A percentile compares a stretch with the other conserved stretches of the same genome.
Evolutionary conservation across 768 basidiomycete genomes (phyloP).

Genomic region (Amanita pseudoporphyria): DNA sequence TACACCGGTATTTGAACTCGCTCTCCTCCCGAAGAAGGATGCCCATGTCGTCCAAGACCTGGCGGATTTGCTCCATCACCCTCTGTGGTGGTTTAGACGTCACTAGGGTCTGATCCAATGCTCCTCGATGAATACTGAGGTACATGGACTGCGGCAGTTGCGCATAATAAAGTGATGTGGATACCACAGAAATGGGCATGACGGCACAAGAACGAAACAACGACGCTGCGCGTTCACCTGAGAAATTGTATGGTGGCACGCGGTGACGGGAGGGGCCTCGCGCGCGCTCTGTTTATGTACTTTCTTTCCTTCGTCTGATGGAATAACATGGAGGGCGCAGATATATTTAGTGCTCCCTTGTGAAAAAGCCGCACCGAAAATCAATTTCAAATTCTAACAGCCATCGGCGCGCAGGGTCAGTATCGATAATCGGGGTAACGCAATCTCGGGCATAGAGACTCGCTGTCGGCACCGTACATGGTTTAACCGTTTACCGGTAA

Average conservation of each 20-base stretch:
- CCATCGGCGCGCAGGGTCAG: neutral
- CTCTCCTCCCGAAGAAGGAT: slow-evolving; percentile 72
- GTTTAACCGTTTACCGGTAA: too few species aligned
- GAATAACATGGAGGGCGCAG: too few species aligned
- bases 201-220: neutral
- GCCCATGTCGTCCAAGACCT: slow-evolving; percentile 71
- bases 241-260: too few species aligned
- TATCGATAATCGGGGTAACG: too few species aligned
- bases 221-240: too few species aligned
- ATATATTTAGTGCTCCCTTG: neutral
- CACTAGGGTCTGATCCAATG: slow-evolving; percentile 79
- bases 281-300: too few species aligned
- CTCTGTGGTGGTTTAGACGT: slow-evolving; percentile 66
- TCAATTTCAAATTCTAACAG: neutral
- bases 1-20: slow-evolving; percentile 75
- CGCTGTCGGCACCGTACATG: too few species aligned
- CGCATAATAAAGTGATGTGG: slow-evolving; percentile 15
- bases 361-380: neutral
- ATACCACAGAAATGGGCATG: slow-evolving; percentile 13
- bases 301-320: too few species aligned
- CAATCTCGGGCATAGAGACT: too few species aligned
- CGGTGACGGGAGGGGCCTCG: too few species aligned
- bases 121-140: slow-evolving; percentile 59
- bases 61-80: slow-evolving; percentile 67
- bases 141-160: neutral